These are phyloP conservation scores for Penicillium expansum DNA, from an alignment of 2,329 filamentous ascomycete species.

Conservation along the genomic window DNA sequence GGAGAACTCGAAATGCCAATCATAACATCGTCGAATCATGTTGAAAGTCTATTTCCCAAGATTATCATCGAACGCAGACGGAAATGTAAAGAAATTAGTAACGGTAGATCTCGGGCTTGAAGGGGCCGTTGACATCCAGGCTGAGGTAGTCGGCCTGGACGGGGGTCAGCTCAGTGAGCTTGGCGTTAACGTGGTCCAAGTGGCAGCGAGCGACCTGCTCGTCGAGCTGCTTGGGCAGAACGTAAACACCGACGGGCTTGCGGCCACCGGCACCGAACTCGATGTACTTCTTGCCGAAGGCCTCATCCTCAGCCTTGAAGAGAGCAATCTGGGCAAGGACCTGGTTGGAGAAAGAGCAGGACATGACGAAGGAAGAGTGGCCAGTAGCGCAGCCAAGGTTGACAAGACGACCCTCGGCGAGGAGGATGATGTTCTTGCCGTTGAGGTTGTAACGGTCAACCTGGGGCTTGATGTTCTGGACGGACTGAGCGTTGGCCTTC, in stretches of 20 bases:
- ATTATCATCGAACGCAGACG: slow-evolving; percentile 29
- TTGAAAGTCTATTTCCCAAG: slow-evolving; percentile 49
- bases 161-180: slow-evolving; percentile 80
- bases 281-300: slow-evolving; percentile 88
- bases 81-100: slow-evolving; percentile 55
- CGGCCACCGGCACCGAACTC: slow-evolving; percentile 93
- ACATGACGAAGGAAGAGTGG: slow-evolving; percentile 99
- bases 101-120: slow-evolving; percentile 79
- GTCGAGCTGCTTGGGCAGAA: slow-evolving; percentile 97
- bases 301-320: slow-evolving; percentile 86
- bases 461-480: slow-evolving; percentile 99
- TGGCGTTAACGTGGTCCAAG: slow-evolving; percentile 87
- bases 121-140: slow-evolving; percentile 81
- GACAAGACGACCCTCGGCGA: slow-evolving; percentile 97
- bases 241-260: slow-evolving; percentile 89
- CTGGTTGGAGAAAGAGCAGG: slow-evolving; percentile 99
- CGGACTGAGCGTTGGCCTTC: slow-evolving; percentile 90
- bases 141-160: slow-evolving; percentile 95
- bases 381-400: slow-evolving; percentile 99
- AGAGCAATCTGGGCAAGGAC: slow-evolving; percentile 98
- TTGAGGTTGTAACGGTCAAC: slow-evolving; percentile 97
- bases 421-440: slow-evolving; percentile 96
- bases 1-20: slow-evolving; percentile 50
- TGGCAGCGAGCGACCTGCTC: slow-evolving; percentile 97
- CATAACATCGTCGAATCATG: slow-evolving; percentile 61